Evolutionary conservation across 2,329 filamentous ascomycete species (phyloP), one percentile per base, ranked within the genome.

Genomic region (Diaporthe sp.): DNA sequence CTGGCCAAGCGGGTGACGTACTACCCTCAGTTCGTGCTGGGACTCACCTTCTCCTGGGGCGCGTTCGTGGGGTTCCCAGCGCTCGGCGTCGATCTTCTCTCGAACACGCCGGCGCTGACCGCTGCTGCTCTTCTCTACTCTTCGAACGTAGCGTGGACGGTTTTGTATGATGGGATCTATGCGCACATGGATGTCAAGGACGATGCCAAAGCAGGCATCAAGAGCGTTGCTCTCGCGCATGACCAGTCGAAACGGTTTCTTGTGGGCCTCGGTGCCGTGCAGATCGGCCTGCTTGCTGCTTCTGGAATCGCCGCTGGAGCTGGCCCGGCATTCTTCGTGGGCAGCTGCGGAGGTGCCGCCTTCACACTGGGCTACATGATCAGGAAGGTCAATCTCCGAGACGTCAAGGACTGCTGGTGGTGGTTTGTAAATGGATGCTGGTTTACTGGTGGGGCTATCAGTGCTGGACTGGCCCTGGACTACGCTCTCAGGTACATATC

Each of bases 121-220:
- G 91, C 93, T 1, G 93, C 94, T 1, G 90, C 87, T 3, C 90
- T 90, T 73, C 85, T 97, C 65, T 97, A 97, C 81, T 85, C 89
- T 15, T 95, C 93, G 56, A 97, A 95, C 78, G 87, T 97, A 32
- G 92, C 94, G 4, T 97, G 95, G 95, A 97, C 94, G 0, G 89
- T 97, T 35, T 84, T 97, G 51, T 97, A 97, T 82, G 95, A 97
- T 82, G 97, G 97, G 91, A 95, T 97, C 42, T 97, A 97, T 82
- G 95, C 95, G 19, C 95, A 97, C 81, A 96, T 97, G 92, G 95
- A 97, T 79, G 93, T 96, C 82, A 92, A 92, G 79, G 94, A 97
- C 78, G 95, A 97, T 80, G 91, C 88, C 75, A 95, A 95, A 82
- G 94, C 93, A 0, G 95, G 95, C 12, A 97, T 97, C 84, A 97